A percentile compares a stretch with the other conserved stretches of the same genome.
Conservation (phyloP, 352 stramenopile genomes). For the Elongisporangium undulatum region DNA sequence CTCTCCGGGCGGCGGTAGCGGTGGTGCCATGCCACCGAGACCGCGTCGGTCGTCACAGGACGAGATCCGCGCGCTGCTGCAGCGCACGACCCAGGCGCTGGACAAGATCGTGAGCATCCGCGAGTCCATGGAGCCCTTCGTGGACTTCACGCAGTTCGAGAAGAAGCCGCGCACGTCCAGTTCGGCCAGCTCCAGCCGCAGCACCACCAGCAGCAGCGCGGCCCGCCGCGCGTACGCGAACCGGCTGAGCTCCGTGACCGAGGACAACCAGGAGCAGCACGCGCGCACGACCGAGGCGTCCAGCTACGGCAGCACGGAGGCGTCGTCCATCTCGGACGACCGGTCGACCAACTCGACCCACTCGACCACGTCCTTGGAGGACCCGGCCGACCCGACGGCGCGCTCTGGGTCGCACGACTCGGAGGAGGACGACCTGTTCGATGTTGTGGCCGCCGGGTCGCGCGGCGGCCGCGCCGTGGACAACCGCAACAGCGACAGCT, state of each 20-base stretch:
- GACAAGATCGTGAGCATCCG: slow-evolving; percentile 83
- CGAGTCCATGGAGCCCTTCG: slow-evolving; percentile 76
- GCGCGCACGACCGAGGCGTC: slow-evolving; percentile 22
- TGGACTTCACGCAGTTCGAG: slow-evolving; percentile 81
- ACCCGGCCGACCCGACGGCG: slow-evolving; percentile 13
- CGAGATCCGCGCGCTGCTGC: slow-evolving; percentile 69
- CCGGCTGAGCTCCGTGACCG: slow-evolving; percentile 8
- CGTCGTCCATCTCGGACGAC: slow-evolving; percentile 39
- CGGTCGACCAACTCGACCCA: slow-evolving; percentile 44
- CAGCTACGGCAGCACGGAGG: slow-evolving; percentile 58
- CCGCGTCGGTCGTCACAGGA: slow-evolving; percentile 46
- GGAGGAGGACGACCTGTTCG: slow-evolving; percentile 10
- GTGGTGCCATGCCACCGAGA: background rate
- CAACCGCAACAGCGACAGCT: slow-evolving; percentile 33
- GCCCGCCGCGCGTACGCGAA: background rate
- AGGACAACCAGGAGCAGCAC: slow-evolving; percentile 9
- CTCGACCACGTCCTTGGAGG: slow-evolving; percentile 13
- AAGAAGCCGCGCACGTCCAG: slow-evolving; percentile 29
- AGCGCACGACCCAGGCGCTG: slow-evolving; percentile 60
- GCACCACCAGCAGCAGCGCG: slow-evolving; percentile 3
- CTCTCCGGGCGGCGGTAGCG: background rate
- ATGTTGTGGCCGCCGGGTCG: background rate
- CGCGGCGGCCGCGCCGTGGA: slow-evolving; percentile 19
- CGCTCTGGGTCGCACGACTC: slow-evolving; percentile 7
- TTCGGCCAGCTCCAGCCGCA: slow-evolving; percentile 12